Evolutionary conservation across 164 flowering plant genomes (phyloP).

Genomic region (Berberis thunbergii): DNA sequence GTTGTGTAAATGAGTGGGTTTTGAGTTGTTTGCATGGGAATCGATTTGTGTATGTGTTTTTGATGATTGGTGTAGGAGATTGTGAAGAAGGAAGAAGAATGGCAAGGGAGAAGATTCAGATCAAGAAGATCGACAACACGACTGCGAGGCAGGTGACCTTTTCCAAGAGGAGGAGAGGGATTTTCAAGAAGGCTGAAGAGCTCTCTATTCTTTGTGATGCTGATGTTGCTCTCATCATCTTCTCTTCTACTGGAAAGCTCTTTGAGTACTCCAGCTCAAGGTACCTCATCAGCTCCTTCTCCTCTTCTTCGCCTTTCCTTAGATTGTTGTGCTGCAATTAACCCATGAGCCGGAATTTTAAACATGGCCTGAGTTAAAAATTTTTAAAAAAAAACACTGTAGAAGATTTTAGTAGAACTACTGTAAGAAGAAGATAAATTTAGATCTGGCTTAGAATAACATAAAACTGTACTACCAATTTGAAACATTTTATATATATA

Average conservation of each 20-base stretch:
- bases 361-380: no score
- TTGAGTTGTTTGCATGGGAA: neutral
- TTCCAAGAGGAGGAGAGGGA: conserved; percentile 57
- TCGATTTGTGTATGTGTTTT: neutral
- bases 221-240: conserved; percentile 44
- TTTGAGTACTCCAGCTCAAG: conserved; percentile 45
- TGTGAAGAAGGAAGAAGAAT: conserved; percentile 10
- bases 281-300: conserved; percentile 9
- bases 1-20: neutral
- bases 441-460: no score
- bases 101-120: conserved; percentile 56
- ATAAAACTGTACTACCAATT: no score
- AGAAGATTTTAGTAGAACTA: no score
- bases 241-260: conserved; percentile 51
- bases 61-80: neutral
- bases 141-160: conserved; percentile 58
- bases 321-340: no score
- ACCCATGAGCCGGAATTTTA: no score
- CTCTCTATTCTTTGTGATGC: conserved; percentile 58
- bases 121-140: conserved; percentile 45
- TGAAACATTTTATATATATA: no score
- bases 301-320: neutral
- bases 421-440: no score
- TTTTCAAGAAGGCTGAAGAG: conserved; percentile 60
- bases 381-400: no score